Percentiles rank a stretch among this genome's conserved stretches.
Evolutionary conservation across 495 filamentous ascomycete genomes (phyloP).

Genomic region (Annulohypoxylon moriforme): DNA sequence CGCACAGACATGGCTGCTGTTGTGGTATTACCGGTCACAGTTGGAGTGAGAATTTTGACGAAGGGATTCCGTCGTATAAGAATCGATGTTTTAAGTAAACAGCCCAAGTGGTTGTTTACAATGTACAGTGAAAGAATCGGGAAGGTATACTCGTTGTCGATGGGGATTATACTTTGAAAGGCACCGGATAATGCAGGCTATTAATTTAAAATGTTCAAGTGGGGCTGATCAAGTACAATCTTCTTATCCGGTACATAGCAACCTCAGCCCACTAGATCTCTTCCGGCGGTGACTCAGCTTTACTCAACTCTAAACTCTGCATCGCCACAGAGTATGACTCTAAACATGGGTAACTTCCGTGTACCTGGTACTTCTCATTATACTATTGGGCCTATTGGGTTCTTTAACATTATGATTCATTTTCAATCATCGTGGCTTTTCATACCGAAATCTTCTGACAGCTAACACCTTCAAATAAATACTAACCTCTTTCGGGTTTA

Average conservation of each 20-base stretch:
- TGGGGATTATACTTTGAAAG: slow-evolving; percentile 5
- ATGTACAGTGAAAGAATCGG: slow-evolving; percentile 1
- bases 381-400: background rate
- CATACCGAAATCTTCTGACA: background rate
- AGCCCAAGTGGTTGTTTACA: background rate
- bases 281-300: slow-evolving; percentile 26
- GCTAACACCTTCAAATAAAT: background rate
- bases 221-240: slow-evolving; percentile 18
- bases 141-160: background rate
- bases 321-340: slow-evolving; percentile 36
- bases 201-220: slow-evolving; percentile 31
- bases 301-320: slow-evolving; percentile 24
- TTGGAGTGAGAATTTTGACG: slow-evolving; percentile 31
- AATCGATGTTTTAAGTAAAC: slow-evolving; percentile 1
- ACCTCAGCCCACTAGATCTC: background rate
- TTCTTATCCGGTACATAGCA: slow-evolving; percentile 5
- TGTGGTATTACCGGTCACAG: slow-evolving; percentile 11
- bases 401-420: slow-evolving; percentile 49
- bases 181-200: slow-evolving; percentile 20
- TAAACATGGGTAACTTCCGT: background rate
- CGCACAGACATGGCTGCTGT: slow-evolving; percentile 74
- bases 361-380: slow-evolving; percentile 1
- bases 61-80: background rate
- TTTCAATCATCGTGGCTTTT: slow-evolving; percentile 20
- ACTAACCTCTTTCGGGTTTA: background rate